These are phyloP conservation scores for Chaetomium sp. DNA, from an alignment of 2,329 filamentous ascomycete species.

Conservation along the genomic window DNA sequence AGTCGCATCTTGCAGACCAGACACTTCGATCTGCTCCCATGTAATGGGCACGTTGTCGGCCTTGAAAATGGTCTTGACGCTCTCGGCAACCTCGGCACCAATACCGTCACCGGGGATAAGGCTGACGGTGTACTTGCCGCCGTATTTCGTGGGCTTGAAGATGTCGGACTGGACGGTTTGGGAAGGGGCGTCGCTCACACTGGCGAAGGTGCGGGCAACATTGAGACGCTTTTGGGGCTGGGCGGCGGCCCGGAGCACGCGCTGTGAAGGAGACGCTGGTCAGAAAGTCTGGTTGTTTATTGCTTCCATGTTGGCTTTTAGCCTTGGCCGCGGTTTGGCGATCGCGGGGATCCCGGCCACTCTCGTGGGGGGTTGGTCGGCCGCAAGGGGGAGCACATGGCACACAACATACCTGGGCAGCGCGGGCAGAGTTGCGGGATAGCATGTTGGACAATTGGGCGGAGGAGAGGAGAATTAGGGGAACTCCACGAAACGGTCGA, in stretches of 20 bases:
- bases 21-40: constrained; percentile 97
- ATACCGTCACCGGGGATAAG: constrained; percentile 99
- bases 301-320: not conserved
- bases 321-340: not conserved
- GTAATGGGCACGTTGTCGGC: constrained; percentile 97
- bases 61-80: constrained; percentile 99
- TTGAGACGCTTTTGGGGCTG: constrained; percentile 35
- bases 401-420: constrained; percentile 48
- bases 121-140: constrained; percentile 98
- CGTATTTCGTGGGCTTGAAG: constrained; percentile 98
- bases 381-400: not conserved
- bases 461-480: constrained; percentile 4
- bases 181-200: constrained; percentile 60
- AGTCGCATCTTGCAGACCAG: constrained; percentile 76
- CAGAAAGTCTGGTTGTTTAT: constrained; percentile 19
- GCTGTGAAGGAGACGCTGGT: constrained; percentile 32
- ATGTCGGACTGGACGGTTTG: constrained; percentile 76
- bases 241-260: constrained; percentile 45
- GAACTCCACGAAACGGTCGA: constrained; percentile 4
- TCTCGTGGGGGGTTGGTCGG: not conserved
- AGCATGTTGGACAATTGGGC: constrained; percentile 41
- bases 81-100: constrained; percentile 94
- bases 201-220: constrained; percentile 60
- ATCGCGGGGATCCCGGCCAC: constrained; percentile 3
- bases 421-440: constrained; percentile 50